Conservation (phyloP, 352 stramenopile species). For the Phytophthora europaea region DNA sequence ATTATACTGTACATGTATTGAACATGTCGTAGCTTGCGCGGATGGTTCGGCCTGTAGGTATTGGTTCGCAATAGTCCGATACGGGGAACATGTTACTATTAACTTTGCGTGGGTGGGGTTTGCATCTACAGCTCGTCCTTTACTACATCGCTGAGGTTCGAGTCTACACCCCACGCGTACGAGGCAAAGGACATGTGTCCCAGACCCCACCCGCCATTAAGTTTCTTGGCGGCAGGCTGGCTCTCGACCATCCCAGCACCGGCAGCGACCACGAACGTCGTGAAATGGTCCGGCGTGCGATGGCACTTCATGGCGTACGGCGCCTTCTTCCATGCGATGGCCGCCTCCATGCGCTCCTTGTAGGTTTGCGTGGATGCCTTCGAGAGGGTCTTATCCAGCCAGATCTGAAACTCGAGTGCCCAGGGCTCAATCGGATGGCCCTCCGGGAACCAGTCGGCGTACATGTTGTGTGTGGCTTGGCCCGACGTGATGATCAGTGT, state of each 20-base stretch:
- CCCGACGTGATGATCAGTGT: slow-evolving; percentile 78
- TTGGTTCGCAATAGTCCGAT: too few species aligned
- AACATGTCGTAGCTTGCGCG: too few species aligned
- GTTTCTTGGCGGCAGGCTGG: slow-evolving; percentile 21
- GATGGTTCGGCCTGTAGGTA: too few species aligned
- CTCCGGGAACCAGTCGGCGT: slow-evolving; percentile 7
- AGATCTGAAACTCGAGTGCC: slow-evolving; percentile 34
- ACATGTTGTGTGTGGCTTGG: slow-evolving; percentile 43
- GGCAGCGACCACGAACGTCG: slow-evolving; percentile 46
- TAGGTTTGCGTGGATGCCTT: slow-evolving; percentile 15
- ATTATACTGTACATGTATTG: too few species aligned
- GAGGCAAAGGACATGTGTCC: slow-evolving; percentile 44
- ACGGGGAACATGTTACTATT: too few species aligned
- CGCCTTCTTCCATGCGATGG: slow-evolving; percentile 37
- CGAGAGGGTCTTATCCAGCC: slow-evolving; percentile 36
- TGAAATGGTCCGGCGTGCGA: slow-evolving; percentile 50
- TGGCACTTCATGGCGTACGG: slow-evolving; percentile 42
- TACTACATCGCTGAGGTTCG: slow-evolving; percentile 31
- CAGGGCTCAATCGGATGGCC: slow-evolving; percentile 9
- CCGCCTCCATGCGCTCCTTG: slow-evolving; percentile 18
- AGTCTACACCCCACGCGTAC: slow-evolving; percentile 38
- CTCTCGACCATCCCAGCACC: slow-evolving; percentile 48
- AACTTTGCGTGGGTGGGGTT: too few species aligned
- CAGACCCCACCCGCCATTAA: slow-evolving; percentile 31
- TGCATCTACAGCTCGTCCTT: slow-evolving; percentile 36